Conservation (phyloP, 768 basidiomycete species). For the Termitomyces sp. region DNA sequence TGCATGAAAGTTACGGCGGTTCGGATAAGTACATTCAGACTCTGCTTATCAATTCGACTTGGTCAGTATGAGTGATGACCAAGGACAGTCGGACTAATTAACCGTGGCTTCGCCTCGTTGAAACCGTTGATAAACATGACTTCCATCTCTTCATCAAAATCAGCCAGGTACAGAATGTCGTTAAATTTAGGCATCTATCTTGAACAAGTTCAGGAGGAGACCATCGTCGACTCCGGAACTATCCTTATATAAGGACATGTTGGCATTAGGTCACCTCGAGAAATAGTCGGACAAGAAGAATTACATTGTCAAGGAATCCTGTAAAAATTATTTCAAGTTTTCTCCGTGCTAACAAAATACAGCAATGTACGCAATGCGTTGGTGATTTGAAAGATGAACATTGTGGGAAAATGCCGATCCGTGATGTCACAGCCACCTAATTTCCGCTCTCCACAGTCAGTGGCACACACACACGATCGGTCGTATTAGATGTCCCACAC, state of each 20-base stretch:
- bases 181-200: not conserved
- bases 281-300: not conserved
- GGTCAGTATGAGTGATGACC: too few species aligned
- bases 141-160: too few species aligned
- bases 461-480: not conserved
- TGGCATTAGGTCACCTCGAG: not conserved
- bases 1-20: not conserved
- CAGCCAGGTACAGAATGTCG: too few species aligned
- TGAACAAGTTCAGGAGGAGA: not conserved
- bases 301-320: not conserved
- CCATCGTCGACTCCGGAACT: not conserved
- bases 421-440: not conserved
- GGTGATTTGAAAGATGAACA: not conserved
- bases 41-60: too few species aligned
- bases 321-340: not conserved
- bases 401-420: not conserved
- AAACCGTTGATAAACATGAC: too few species aligned
- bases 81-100: too few species aligned
- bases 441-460: not conserved
- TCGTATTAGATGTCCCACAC: not conserved
- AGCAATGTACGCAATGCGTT: too few species aligned
- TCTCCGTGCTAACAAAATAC: not conserved
- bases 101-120: too few species aligned
- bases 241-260: too few species aligned
- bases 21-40: not conserved